phyloP scores from a whole-genome alignment of 2,329 filamentous ascomycete genomes.

The Colletotrichum coccodes region DNA sequence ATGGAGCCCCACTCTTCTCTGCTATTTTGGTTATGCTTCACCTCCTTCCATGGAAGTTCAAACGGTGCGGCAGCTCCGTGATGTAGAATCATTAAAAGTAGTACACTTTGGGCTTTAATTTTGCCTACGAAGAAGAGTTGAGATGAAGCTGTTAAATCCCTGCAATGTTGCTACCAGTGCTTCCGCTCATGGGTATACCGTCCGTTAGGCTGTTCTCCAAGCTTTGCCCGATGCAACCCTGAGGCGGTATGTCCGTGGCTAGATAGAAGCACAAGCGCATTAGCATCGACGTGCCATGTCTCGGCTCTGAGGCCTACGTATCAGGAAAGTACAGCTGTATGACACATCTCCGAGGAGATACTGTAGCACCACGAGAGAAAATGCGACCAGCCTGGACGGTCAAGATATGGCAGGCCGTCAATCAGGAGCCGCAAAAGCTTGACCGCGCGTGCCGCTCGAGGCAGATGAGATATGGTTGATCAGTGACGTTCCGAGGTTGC shows the following conservation, averaged over 20 bases:
- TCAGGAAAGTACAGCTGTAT: neutral
- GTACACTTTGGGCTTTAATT: neutral
- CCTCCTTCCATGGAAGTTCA: neutral
- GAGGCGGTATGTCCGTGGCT: neutral
- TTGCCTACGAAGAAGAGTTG: neutral
- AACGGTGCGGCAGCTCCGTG: neutral
- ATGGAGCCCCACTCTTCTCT: neutral
- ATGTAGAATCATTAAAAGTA: neutral
- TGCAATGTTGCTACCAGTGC: neutral
- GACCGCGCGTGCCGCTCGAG: neutral
- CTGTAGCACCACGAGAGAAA: too few relatives aligned
- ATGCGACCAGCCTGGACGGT: neutral
- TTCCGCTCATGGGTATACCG: neutral
- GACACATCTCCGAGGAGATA: neutral
- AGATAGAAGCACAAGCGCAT: neutral
- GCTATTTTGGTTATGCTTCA: neutral
- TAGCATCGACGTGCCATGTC: neutral
- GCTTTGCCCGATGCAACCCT: neutral
- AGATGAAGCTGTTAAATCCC: neutral
- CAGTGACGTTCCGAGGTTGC: conserved; percentile 2
- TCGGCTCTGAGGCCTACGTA: neutral
- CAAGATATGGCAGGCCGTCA: neutral
- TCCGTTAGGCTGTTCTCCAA: too few relatives aligned
- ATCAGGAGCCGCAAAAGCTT: conserved; percentile 20
- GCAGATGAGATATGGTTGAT: neutral